These are phyloP conservation scores for Neurospora sp. DNA, from an alignment of 495 filamentous ascomycete genomes.

Conservation along the genomic window DNA sequence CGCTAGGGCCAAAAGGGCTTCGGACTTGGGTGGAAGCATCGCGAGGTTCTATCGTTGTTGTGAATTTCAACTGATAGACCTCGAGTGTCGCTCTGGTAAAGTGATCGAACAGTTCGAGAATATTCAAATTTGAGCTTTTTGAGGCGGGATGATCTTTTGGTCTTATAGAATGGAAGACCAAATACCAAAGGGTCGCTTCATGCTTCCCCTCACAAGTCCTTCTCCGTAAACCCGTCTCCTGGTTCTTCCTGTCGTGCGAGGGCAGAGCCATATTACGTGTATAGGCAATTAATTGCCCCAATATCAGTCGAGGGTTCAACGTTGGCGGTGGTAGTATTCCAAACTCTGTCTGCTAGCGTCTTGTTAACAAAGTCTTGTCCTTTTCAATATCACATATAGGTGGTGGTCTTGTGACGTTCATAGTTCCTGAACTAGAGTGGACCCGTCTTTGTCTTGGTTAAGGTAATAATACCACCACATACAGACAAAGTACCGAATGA, in stretches of 20 bases:
- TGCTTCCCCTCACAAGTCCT: neutral
- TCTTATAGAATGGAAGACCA: neutral
- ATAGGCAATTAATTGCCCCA: neutral
- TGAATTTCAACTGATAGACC: neutral
- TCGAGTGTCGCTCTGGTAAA: neutral
- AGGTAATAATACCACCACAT: neutral
- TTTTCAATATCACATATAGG: neutral
- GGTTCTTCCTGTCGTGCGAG: neutral
- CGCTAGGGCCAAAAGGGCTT: conserved; percentile 11
- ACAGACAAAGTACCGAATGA: neutral
- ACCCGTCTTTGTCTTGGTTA: neutral
- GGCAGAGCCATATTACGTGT: neutral
- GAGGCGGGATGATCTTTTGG: neutral
- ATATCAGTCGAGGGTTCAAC: neutral
- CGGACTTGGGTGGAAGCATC: neutral
- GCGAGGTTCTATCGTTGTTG: neutral
- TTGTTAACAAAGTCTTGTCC: neutral
- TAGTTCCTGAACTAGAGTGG: neutral
- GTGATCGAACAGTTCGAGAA: neutral
- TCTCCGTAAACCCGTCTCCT: neutral
- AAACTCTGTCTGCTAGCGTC: neutral
- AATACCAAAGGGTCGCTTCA: neutral
- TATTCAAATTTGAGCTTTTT: neutral
- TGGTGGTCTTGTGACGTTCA: neutral
- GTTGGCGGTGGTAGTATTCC: neutral